Evolutionary conservation across 1,284 basidiomycete species (phyloP).

Genomic region (Cryptococcus sp.): DNA sequence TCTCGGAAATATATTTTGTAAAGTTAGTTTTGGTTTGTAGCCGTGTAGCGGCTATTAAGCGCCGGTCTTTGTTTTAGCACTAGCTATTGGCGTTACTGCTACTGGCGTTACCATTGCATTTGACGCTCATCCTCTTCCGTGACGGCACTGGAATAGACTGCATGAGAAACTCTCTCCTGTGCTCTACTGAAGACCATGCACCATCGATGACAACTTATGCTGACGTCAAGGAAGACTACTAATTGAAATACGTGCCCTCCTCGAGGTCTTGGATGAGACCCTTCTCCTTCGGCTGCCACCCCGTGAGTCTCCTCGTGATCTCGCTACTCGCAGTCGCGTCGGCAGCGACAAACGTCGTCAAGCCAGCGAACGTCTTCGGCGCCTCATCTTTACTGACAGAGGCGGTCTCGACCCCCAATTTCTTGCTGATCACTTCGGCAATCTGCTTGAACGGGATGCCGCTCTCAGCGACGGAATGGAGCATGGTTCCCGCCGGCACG

Average conservation of each 20-base stretch:
- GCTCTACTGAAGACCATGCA: too few species aligned
- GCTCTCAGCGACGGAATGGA: slow-evolving; percentile 27
- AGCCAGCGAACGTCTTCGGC: slow-evolving; percentile 19
- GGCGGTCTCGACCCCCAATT: slow-evolving; percentile 16
- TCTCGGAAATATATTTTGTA: too few species aligned
- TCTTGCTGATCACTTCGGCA: slow-evolving; percentile 22
- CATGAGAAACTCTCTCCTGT: too few species aligned
- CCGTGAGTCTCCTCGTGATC: slow-evolving; percentile 9
- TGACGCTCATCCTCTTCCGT: too few species aligned
- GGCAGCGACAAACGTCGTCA: slow-evolving; percentile 1
- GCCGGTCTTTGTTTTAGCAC: too few species aligned
- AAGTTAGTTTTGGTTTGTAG: too few species aligned
- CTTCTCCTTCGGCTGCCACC: slow-evolving; percentile 18
- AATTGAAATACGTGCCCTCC: slow-evolving; percentile 8
- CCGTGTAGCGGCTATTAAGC: too few species aligned
- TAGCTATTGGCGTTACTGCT: too few species aligned
- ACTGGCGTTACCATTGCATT: too few species aligned
- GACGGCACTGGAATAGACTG: too few species aligned
- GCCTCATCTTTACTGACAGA: slow-evolving; percentile 18
- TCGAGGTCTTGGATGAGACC: slow-evolving; percentile 16
- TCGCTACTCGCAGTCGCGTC: not conserved
- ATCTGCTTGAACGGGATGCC: slow-evolving; percentile 21
- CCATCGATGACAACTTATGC: too few species aligned
- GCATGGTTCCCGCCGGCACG: slow-evolving; percentile 10
- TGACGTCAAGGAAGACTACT: too few species aligned